A percentile compares a stretch with the other conserved stretches of the same genome.
phyloP scores from a whole-genome alignment of 768 basidiomycete genomes.

The Lyophyllum atratum region DNA sequence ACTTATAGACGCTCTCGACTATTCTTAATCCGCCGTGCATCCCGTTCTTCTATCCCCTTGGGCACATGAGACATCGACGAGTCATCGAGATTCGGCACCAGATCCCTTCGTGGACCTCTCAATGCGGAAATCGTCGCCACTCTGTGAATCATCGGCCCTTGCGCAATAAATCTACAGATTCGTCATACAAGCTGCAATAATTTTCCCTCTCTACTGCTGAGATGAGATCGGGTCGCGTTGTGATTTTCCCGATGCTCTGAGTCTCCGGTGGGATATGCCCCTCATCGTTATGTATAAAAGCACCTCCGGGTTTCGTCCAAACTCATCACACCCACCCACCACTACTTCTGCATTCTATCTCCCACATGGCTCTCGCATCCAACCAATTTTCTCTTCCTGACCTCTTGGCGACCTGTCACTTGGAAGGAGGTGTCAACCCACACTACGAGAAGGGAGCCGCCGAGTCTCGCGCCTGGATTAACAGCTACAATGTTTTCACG shows the following conservation, averaged over 20 bases:
- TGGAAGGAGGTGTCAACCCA: conserved; percentile 53
- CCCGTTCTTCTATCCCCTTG: conserved; percentile 24
- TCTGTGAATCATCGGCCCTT: conserved; percentile 25
- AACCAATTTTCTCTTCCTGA: conserved; percentile 57
- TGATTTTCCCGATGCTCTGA: conserved; percentile 26
- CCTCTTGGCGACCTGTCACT: conserved; percentile 49
- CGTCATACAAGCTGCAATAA: conserved; percentile 24
- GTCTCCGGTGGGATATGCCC: conserved; percentile 9
- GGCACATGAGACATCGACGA: conserved; percentile 20
- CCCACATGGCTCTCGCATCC: conserved; percentile 20
- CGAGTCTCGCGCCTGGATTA: conserved; percentile 63
- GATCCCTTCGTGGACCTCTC: conserved; percentile 20
- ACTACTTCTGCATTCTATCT: conserved; percentile 8
- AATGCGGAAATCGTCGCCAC: conserved; percentile 31
- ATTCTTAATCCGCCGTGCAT: conserved; percentile 20
- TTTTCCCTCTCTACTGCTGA: conserved; percentile 20
- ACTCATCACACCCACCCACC: conserved; percentile 13
- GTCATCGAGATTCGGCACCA: conserved; percentile 28
- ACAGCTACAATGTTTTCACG: conserved; percentile 58
- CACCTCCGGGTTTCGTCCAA: background rate
- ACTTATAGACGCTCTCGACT: conserved; percentile 15
- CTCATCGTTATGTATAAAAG: conserved; percentile 7
- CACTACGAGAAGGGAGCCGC: conserved; percentile 56
- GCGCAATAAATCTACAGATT: conserved; percentile 41
- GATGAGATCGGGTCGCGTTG: conserved; percentile 35